Evolutionary conservation across 2,329 filamentous ascomycete species (phyloP), one percentile per base, ranked within the genome.

Genomic region (Cladorrhinum sp.): DNA sequence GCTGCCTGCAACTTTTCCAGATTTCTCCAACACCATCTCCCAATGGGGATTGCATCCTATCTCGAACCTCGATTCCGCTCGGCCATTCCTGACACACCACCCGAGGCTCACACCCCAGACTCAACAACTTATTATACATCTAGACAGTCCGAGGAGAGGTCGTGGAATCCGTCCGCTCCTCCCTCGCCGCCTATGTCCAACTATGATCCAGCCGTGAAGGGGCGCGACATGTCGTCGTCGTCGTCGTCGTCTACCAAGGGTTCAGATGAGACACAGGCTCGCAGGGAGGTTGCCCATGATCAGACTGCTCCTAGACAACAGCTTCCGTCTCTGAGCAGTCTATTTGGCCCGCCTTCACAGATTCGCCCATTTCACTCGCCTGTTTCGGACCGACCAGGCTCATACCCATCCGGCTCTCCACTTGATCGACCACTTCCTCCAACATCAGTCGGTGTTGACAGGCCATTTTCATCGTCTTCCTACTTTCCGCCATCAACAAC

Each of bases 141-240:
- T 55, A 77, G 75, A 39, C 66, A 67, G 57, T 69, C 75, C 56
- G 79, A 77, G 68, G 80, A 81, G 65, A 75, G 76, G 67, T 70
- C 74, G 60, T 81, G 80, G 78, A 75, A 74, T 56, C 74, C 74
- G 55, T 71, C 73, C 63, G 72, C 73, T 62, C 78, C 79, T 61
- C 74, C 80, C 64, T 82, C 82, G 64, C 78, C 82, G 71, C 80
- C 80, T 66, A 86, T 85, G 83, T 82, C 82, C 70, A 80, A 76
- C 73, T 81, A 85, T 84, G 83, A 83, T 61, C 79, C 77, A 64
- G 71, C 73, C 65, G 70, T 75, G 64, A 76, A 72, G 69, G 69
- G 73, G 64, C 65, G 51, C 71, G 77, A 79, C 62, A 77, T 80
- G 77, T 74, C 75, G 66, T 68, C 74, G 76, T 74, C 75, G 66